Base-by-base conservation (phyloP, 331 rosid genomes). In the Saraca asoca region DNA sequence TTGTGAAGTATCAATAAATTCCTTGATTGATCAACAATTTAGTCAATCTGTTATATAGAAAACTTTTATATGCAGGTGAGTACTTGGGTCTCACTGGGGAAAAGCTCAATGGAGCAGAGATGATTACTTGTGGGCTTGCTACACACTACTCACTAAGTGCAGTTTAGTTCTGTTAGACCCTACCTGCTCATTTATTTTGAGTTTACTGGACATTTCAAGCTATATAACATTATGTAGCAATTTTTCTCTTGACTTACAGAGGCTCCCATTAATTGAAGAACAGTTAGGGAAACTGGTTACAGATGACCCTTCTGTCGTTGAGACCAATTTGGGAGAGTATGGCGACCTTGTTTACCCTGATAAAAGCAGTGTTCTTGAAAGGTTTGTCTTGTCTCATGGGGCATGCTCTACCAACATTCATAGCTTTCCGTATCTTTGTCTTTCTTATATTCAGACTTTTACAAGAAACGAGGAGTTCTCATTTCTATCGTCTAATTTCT, bases 261-360 rank as follows among this genome's bases (percentile, higher is more conserved):
- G 82, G 80, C 82, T 93, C 82, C 82, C 90, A 37, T 66, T 80
- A 63, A 79, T 93, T 37, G 95, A 87, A 86, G 96, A 90, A 73
- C 83, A 93, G 63, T 83, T 89, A 69, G 75, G 82, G 58, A 86
- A 74, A 59, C 78, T 90, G 73, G 95, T 82, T 68, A 90, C 98
- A 1, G 95, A 93, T 62, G 96, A 93, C 33, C 96, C 98, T n/a
- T 90, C 98, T 16, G 85, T 84, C 57, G 54, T 90, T 62, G 98
- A 85, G 81, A 64, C 88, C 66, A 81, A 90, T 73, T 75, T 93
- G 62, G 95, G 88, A 55, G 87, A 89, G 74, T 84, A 76, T 74
- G 79, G 88, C 54, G 96, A 90, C 58, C 81, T 79, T 65, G 87
- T 73, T 58, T 77, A 68, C 43, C 88, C 79, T 16, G 86, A 82